phyloP scores from a whole-genome alignment of 176 grass and related monocot genomes.

The barley (Hordeum vulgare) region DNA sequence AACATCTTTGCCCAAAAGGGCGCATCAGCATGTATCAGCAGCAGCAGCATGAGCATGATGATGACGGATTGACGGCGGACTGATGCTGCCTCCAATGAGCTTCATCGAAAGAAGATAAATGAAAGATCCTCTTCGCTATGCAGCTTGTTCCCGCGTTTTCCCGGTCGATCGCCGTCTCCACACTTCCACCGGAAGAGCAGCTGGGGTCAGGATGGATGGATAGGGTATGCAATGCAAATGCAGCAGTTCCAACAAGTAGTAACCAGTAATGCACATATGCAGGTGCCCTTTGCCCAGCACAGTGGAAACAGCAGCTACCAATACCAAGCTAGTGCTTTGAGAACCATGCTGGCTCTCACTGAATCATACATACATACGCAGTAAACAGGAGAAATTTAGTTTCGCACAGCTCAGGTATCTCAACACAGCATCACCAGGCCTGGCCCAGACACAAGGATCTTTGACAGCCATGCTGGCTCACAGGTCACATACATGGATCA shows the following conservation, averaged over 20 bases:
- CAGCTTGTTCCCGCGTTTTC: neutral
- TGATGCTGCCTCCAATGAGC: neutral
- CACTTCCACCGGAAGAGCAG: neutral
- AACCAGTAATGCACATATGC: neutral
- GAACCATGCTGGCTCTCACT: neutral
- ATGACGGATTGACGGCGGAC: neutral
- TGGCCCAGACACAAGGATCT: neutral
- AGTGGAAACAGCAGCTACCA: neutral
- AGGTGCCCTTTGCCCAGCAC: neutral
- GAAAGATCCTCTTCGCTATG: constrained; percentile 9
- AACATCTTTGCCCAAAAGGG: constrained; percentile 38
- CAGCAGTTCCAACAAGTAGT: too few relatives aligned
- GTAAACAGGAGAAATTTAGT: neutral
- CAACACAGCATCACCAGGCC: neutral
- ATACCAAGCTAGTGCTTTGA: neutral
- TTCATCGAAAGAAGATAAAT: constrained; percentile 27
- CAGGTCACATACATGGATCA: too few relatives aligned
- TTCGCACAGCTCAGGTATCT: neutral
- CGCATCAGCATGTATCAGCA: neutral
- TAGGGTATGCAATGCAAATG: neutral
- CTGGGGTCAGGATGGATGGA: neutral
- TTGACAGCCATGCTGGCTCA: too few relatives aligned
- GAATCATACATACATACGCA: neutral
- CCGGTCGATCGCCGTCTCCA: too few relatives aligned
- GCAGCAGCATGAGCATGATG: neutral